Evolutionary conservation across 192 early-diverging fungal genomes (phyloP).

Genomic region (Entomortierella lignicola): DNA sequence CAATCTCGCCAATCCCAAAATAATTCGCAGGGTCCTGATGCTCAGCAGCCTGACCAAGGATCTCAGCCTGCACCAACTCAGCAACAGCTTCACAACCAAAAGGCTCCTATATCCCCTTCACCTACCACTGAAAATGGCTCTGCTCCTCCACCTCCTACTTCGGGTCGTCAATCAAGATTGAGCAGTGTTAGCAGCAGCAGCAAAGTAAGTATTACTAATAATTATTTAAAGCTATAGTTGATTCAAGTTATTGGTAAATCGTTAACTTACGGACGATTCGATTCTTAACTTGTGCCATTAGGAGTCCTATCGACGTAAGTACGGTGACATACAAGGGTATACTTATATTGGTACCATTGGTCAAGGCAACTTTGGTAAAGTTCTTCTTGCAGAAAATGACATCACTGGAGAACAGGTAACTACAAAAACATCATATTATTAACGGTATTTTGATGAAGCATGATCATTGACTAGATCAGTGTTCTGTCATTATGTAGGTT

Average conservation of each 20-base stretch:
- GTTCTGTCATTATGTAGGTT: slow-evolving; percentile 61
- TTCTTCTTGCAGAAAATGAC: slow-evolving; percentile 65
- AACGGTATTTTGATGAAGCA: no score
- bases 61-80: slow-evolving; percentile 27
- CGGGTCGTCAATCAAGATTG: slow-evolving; percentile 38
- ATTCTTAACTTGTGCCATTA: neutral
- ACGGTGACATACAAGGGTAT: slow-evolving; percentile 46
- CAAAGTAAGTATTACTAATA: slow-evolving; percentile 10
- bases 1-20: slow-evolving; percentile 15
- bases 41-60: slow-evolving; percentile 10
- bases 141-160: neutral
- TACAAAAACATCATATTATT: no score
- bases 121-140: slow-evolving; percentile 18
- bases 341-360: slow-evolving; percentile 60
- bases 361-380: slow-evolving; percentile 73
- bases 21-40: slow-evolving; percentile 13
- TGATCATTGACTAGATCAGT: no score
- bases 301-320: slow-evolving; percentile 51
- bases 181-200: slow-evolving; percentile 42
- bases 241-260: neutral
- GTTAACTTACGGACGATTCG: neutral
- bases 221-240: neutral
- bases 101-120: slow-evolving; percentile 21
- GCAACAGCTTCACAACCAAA: slow-evolving; percentile 19
- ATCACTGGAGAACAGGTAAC: slow-evolving; percentile 59